phyloP scores from a whole-genome alignment of 352 stramenopile species.

The Globisporangium recalcitrans region DNA sequence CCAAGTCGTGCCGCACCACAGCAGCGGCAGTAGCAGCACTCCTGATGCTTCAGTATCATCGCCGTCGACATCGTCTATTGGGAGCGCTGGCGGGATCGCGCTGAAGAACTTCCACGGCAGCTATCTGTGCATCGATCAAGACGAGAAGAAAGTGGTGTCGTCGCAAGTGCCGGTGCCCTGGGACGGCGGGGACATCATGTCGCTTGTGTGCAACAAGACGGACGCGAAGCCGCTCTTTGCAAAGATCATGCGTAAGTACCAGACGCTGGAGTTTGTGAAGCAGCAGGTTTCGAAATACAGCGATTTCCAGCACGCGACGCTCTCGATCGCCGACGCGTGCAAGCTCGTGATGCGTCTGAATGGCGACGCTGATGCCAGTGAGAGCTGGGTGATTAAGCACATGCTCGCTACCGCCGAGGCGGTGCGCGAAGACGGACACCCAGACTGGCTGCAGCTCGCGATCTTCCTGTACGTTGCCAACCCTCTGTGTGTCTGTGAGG shows the following conservation, averaged over 20 bases:
- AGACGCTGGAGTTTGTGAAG: constrained; percentile 51
- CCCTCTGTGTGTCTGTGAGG: no score
- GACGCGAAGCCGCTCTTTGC: constrained; percentile 42
- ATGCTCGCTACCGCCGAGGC: constrained; percentile 62
- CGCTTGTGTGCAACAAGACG: constrained; percentile 69
- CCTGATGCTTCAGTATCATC: not conserved
- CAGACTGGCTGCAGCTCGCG: constrained; percentile 75
- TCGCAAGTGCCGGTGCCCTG: constrained; percentile 54
- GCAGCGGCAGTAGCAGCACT: constrained; percentile 2
- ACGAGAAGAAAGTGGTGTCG: constrained; percentile 32
- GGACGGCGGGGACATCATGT: constrained; percentile 66
- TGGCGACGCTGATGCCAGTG: constrained; percentile 33
- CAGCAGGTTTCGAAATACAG: constrained; percentile 42
- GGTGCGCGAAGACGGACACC: constrained; percentile 60
- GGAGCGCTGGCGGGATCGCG: constrained; percentile 40
- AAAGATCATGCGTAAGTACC: constrained; percentile 74
- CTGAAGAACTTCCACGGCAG: constrained; percentile 75
- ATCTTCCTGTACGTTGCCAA: constrained; percentile 70
- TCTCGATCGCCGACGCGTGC: constrained; percentile 60
- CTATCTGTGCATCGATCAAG: constrained; percentile 65
- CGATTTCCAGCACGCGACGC: constrained; percentile 40
- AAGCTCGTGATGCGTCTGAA: constrained; percentile 55
- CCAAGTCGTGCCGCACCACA: constrained; percentile 62
- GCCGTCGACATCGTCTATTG: no score
- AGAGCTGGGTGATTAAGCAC: constrained; percentile 66